Evolutionary conservation across 371 early-diverging fungal species (phyloP).

Genomic region (Mortierella sp.): DNA sequence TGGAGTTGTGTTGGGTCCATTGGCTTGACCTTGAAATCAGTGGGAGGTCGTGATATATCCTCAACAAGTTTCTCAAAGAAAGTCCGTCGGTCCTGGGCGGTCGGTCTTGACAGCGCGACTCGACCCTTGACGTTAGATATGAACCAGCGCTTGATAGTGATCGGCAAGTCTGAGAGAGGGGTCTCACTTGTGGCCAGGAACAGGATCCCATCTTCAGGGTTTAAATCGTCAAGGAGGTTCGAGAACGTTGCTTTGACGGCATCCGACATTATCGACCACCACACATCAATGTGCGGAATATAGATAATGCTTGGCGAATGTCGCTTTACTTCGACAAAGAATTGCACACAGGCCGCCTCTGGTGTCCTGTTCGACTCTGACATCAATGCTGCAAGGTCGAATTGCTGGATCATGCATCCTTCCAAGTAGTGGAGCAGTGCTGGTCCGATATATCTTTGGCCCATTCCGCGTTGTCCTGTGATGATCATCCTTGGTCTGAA

Average conservation of each 20-base stretch:
- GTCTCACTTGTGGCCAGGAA: conserved; percentile 65
- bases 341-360: conserved; percentile 60
- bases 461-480: conserved; percentile 63
- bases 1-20: conserved; percentile 13
- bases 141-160: conserved; percentile 41
- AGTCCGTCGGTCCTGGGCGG: conserved; percentile 3
- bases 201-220: conserved; percentile 61
- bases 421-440: conserved; percentile 62
- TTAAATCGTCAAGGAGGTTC: conserved; percentile 56
- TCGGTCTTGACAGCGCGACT: conserved; percentile 15
- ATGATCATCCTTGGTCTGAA: conserved; percentile 66
- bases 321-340: conserved; percentile 62
- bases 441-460: conserved; percentile 59
- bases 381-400: conserved; percentile 56
- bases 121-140: conserved; percentile 36
- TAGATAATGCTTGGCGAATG: conserved; percentile 65
- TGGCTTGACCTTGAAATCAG: conserved; percentile 27
- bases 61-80: conserved; percentile 30
- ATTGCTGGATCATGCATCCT: conserved; percentile 57
- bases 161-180: conserved; percentile 50
- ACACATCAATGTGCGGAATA: conserved; percentile 60
- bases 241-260: conserved; percentile 56
- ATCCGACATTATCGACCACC: conserved; percentile 58
- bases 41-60: conserved; percentile 32
- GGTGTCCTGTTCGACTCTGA: conserved; percentile 55